Evolutionary conservation across 75 land plant species (phyloP), one percentile per base, ranked within the genome.

Genomic region (Picea sitchensis): DNA sequence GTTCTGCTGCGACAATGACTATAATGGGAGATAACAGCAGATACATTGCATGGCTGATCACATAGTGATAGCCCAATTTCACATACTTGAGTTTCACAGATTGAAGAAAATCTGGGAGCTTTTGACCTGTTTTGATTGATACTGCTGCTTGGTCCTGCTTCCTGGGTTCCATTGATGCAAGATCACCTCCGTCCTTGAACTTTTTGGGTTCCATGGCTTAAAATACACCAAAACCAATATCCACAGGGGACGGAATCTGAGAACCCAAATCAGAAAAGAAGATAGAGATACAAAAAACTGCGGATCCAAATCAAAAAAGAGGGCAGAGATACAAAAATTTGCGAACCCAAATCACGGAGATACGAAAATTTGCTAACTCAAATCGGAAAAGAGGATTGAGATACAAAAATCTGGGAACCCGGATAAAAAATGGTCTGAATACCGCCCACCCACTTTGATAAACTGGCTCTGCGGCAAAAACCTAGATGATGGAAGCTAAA

Each of bases 51-150:
- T 90, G 89, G 56, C 86, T 72, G 26, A 91, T 85, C 47, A 90
- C 71, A 80, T 91, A 90, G 77, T 90, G 93, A 69, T 91, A 91
- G 0, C 93, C 93, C 26, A 91, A 80, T 82, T 91, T 91, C 79
- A 91, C 93, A 60, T 91, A 91, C 79, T 91, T 91, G 47, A 91
- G 90, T 47, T 81, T 83, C 56, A 91, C 92, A 11, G 89, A 90
- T 44, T 83, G 79, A 0, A 87, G 86, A 73, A 90, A 91, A 63
- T 91, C 89, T 0, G 76, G 76, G 15, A 73, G 76, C 9, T 51
- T 51, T 67, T 67, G 71, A 67, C 71, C 44, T 67, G 71, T 5
- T 67, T 5, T 67, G 18, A 67, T 36, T 13, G 71, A 67, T 67
- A 67, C 44, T 20, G 41, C 71, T 67, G 71, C 36, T 20, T 34